A percentile compares a stretch with the other conserved stretches of the same genome.
Evolutionary conservation across 2,329 filamentous ascomycete species (phyloP).

Genomic region (Cladophialophora bantiana): DNA sequence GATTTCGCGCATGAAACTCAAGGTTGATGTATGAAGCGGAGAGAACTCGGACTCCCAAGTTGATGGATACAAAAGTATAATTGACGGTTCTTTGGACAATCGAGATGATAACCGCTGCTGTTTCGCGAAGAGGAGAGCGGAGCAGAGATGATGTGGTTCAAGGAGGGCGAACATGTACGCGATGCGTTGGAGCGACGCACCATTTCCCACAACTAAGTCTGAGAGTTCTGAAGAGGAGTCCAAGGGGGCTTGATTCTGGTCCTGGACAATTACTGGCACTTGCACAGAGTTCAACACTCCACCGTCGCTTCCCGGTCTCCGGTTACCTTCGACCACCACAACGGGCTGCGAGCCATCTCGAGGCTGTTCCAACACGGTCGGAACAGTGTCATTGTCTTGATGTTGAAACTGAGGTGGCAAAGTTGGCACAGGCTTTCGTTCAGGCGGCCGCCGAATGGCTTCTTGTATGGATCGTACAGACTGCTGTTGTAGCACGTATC

Average conservation of each 20-base stretch:
- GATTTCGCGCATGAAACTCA: conserved; percentile 49
- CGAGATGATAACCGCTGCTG: conserved; percentile 36
- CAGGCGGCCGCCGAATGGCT: conserved; percentile 67
- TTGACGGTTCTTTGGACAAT: conserved; percentile 49
- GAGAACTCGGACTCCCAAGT: conserved; percentile 49
- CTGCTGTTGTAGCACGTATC: conserved; percentile 86
- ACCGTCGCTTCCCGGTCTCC: background rate
- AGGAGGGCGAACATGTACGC: conserved; percentile 54
- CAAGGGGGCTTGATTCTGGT: background rate
- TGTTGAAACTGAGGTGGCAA: conserved; percentile 38
- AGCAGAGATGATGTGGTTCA: conserved; percentile 54
- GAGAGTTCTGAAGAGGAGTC: background rate
- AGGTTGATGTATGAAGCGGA: conserved; percentile 40
- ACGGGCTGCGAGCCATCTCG: conserved; percentile 17
- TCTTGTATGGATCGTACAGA: conserved; percentile 78
- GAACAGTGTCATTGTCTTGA: conserved; percentile 28
- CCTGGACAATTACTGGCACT: conserved; percentile 6
- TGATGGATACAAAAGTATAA: conserved; percentile 56
- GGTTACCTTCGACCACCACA: background rate
- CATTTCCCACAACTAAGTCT: conserved; percentile 4
- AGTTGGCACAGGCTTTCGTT: conserved; percentile 42
- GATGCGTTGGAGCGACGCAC: conserved; percentile 18
- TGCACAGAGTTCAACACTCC: conserved; percentile 13
- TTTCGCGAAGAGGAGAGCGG: conserved; percentile 54
- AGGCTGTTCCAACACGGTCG: conserved; percentile 16